Evolutionary conservation across 2,329 filamentous ascomycete species (phyloP).

Genomic region (Botrytis elliptica): DNA sequence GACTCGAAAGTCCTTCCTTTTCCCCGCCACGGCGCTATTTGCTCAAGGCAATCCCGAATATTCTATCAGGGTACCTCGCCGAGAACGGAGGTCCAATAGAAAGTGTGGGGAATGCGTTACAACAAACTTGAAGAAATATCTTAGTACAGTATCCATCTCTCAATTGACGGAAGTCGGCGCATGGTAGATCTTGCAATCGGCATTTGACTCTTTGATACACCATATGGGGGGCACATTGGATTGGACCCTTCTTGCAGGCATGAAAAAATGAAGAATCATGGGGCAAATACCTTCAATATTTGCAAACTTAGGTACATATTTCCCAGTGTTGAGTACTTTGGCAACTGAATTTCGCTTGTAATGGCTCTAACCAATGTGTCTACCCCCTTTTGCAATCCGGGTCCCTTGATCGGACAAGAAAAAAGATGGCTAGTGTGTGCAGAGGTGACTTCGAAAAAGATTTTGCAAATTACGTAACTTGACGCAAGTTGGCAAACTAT

Average conservation of each 20-base stretch:
- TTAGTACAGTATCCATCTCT: not conserved
- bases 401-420: not conserved
- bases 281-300: not conserved
- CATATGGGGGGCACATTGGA: not conserved
- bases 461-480: slow-evolving; percentile 20
- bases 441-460: not conserved
- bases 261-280: not conserved
- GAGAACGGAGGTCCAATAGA: slow-evolving; percentile 3
- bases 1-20: not conserved
- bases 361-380: not conserved
- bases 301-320: not conserved
- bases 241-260: not conserved
- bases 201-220: not conserved
- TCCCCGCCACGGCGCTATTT: slow-evolving; percentile 1
- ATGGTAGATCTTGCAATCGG: not conserved
- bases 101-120: not conserved
- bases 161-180: not conserved
- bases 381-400: not conserved
- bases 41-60: not conserved
- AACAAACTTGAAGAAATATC: not conserved
- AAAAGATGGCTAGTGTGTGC: not conserved
- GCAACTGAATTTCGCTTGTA: no score
- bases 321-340: not conserved
- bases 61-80: not conserved
- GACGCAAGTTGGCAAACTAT: not conserved